Conservation (phyloP, 1,139 yeast species). For the Debaryomycetaceae sp. region DNA sequence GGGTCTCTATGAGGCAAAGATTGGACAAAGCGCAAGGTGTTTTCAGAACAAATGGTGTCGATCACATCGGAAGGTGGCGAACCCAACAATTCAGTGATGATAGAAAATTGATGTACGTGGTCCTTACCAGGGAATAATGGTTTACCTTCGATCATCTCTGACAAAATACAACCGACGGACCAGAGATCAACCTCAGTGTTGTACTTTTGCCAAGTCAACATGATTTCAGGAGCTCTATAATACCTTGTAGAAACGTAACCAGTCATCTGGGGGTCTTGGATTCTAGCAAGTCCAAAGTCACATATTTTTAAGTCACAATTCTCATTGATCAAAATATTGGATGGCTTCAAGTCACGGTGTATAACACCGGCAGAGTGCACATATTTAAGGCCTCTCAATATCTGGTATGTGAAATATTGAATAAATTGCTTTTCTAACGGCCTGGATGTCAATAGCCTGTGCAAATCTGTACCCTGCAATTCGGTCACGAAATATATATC, state of each 20-base stretch:
- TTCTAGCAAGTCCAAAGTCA: constrained; percentile 95
- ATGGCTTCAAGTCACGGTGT: constrained; percentile 93
- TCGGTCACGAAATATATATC: constrained; percentile 97
- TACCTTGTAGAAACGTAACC: constrained; percentile 98
- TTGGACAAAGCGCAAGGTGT: constrained; percentile 89
- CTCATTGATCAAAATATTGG: constrained; percentile 87
- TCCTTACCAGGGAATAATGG: constrained; percentile 98
- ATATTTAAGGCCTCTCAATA: constrained; percentile 78
- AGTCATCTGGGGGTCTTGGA: constrained; percentile 80
- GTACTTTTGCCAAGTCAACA: constrained; percentile 99
- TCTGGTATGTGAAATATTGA: constrained; percentile 93
- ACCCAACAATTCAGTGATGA: constrained; percentile 92
- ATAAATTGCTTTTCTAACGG: constrained; percentile 95
- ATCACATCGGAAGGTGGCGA: constrained; percentile 96
- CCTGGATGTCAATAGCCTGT: constrained; percentile 82
- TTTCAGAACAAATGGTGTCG: constrained; percentile 93
- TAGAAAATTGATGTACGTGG: constrained; percentile 96
- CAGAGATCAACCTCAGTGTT: constrained; percentile 98
- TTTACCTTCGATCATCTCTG: constrained; percentile 99
- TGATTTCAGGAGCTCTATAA: constrained; percentile 98
- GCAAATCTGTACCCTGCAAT: constrained; percentile 93
- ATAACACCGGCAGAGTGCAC: constrained; percentile 95
- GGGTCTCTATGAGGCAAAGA: constrained; percentile 92
- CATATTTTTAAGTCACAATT: constrained; percentile 95
- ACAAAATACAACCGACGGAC: constrained; percentile 99